A percentile compares a stretch with the other conserved stretches of the same genome.
Evolutionary conservation across 176 grass and related monocot species (phyloP).

Genomic region (Zea mays): DNA sequence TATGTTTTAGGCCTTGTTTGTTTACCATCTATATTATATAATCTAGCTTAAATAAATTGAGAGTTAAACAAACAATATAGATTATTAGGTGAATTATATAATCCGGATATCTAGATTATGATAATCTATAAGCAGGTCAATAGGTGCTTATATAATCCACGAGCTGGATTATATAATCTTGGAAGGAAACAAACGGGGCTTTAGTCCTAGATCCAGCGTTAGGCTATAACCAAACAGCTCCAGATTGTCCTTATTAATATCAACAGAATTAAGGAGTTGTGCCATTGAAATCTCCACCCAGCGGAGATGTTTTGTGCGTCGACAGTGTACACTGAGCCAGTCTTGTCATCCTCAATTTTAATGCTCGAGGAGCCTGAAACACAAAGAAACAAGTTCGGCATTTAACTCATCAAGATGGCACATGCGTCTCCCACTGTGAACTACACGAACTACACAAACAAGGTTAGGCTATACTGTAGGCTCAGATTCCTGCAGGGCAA

Average conservation of each 20-base stretch:
- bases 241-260: constrained; percentile 38
- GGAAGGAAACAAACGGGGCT: too few species aligned
- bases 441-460: constrained; percentile 1
- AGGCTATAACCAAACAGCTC: constrained; percentile 26
- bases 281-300: constrained; percentile 55
- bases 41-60: too few species aligned
- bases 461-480: background rate
- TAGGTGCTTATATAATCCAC: too few species aligned
- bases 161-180: too few species aligned
- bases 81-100: too few species aligned
- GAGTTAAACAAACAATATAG: too few species aligned
- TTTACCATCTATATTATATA: too few species aligned
- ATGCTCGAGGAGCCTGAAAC: constrained; percentile 92
- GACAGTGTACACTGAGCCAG: constrained; percentile 51
- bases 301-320: constrained; percentile 59
- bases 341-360: constrained; percentile 73
- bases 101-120: too few species aligned
- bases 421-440: background rate
- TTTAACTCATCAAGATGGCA: constrained; percentile 25
- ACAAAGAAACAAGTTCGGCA: background rate
- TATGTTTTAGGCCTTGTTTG: background rate
- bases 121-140: too few species aligned
- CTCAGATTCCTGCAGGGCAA: background rate
- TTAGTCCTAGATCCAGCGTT: background rate
- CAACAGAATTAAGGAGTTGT: constrained; percentile 42